These are phyloP conservation scores for Entomortierella beljakovae DNA, from an alignment of 192 early-diverging fungal genomes.

Conservation along the genomic window DNA sequence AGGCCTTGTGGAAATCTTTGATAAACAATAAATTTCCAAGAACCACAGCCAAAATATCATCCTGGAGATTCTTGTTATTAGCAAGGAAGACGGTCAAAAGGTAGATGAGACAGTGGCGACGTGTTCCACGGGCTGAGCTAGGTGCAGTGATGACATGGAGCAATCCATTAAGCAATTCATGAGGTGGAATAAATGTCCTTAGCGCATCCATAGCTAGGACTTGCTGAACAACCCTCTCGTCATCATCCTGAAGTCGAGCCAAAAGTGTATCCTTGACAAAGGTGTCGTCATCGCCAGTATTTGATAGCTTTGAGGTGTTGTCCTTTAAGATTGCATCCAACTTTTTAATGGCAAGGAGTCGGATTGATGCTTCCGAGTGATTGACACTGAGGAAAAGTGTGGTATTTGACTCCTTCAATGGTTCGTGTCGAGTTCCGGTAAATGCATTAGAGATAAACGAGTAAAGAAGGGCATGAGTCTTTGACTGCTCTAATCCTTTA, in stretches of 20 bases:
- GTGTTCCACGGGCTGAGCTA: slow-evolving; percentile 15
- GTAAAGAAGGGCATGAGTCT: slow-evolving; percentile 58
- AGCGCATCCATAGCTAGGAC: slow-evolving; percentile 55
- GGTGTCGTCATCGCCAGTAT: slow-evolving; percentile 23
- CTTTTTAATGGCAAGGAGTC: slow-evolving; percentile 77
- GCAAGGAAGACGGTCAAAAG: slow-evolving; percentile 52
- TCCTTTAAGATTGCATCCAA: slow-evolving; percentile 66
- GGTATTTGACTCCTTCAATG: slow-evolving; percentile 76
- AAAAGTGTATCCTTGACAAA: slow-evolving; percentile 65
- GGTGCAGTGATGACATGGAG: slow-evolving; percentile 28
- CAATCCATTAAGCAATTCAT: slow-evolving; percentile 44
- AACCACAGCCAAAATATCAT: slow-evolving; percentile 50
- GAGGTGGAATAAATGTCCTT: slow-evolving; percentile 20
- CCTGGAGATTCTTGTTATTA: slow-evolving; percentile 36
- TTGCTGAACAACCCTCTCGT: slow-evolving; percentile 56
- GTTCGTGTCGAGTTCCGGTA: slow-evolving; percentile 66
- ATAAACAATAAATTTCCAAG: slow-evolving; percentile 48
- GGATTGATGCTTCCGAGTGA: slow-evolving; percentile 74
- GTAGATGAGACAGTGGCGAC: slow-evolving; percentile 37
- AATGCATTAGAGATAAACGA: slow-evolving; percentile 66
- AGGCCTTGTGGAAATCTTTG: slow-evolving; percentile 49
- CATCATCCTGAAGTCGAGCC: slow-evolving; percentile 62
- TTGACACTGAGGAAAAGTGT: slow-evolving; percentile 87
- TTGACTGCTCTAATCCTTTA: slow-evolving; percentile 21
- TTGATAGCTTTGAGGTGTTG: slow-evolving; percentile 47